phyloP scores from a whole-genome alignment of 768 basidiomycete species.

The Tulasnella sp. region DNA sequence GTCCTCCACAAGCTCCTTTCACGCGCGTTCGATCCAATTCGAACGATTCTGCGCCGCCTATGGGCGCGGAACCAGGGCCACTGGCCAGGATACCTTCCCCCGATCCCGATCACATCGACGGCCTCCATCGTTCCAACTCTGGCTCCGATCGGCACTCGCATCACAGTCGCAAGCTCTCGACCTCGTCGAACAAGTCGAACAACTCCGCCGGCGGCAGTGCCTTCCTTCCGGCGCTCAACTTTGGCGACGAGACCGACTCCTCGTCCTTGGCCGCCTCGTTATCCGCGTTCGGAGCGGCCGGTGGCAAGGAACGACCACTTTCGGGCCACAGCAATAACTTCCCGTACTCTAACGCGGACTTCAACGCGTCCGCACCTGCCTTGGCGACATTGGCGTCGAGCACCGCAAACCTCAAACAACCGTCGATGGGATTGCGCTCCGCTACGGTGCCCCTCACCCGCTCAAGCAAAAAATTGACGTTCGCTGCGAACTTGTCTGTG shows the following conservation, averaged over 20 bases:
- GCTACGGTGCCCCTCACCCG: constrained; percentile 40
- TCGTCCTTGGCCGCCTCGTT: not conserved
- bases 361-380: constrained; percentile 77
- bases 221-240: constrained; percentile 47
- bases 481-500: constrained; percentile 85
- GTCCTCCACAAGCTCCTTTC: constrained; percentile 32
- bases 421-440: constrained; percentile 57
- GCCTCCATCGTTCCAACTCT: constrained; percentile 41
- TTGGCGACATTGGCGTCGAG: not conserved
- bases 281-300: not conserved
- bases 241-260: constrained; percentile 27
- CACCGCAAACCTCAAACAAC: constrained; percentile 21
- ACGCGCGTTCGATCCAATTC: constrained; percentile 61
- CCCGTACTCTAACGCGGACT: constrained; percentile 66
- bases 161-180: constrained; percentile 23
- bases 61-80: constrained; percentile 53
- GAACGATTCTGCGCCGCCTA: constrained; percentile 45
- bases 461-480: constrained; percentile 55
- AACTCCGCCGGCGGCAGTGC: constrained; percentile 22
- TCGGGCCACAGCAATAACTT: constrained; percentile 23
- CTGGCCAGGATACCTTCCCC: constrained; percentile 72
- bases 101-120: constrained; percentile 79
- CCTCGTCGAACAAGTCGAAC: constrained; percentile 17
- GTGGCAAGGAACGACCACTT: constrained; percentile 22
- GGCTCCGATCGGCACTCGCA: constrained; percentile 32